phyloP scores from a whole-genome alignment of 345 rosid genomes.

The Rhodamnia rubescens region DNA sequence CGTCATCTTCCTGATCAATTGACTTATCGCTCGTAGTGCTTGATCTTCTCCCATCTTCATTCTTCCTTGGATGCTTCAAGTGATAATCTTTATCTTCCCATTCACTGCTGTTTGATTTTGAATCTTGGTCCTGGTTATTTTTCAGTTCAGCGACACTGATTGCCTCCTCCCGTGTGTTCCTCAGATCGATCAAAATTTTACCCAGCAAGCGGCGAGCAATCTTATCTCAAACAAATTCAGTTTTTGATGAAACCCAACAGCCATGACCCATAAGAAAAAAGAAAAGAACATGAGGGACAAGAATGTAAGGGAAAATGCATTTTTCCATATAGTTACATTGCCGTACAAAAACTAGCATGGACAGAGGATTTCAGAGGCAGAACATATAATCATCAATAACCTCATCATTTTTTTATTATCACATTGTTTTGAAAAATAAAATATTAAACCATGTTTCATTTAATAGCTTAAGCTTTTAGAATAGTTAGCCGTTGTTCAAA shows the following conservation, averaged over 20 bases:
- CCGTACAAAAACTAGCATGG: not conserved
- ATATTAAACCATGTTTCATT: not conserved
- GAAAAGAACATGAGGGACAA: not conserved
- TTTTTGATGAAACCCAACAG: not conserved
- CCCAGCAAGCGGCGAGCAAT: conserved; percentile 94
- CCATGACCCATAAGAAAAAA: not conserved
- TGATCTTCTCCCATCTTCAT: conserved; percentile 59
- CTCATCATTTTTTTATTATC: not conserved
- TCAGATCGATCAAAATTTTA: conserved; percentile 86
- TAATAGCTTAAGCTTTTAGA: not conserved
- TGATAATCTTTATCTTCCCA: conserved; percentile 47
- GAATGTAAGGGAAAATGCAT: not conserved
- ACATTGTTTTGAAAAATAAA: not conserved
- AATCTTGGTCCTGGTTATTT: conserved; percentile 54
- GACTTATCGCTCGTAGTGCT: conserved; percentile 56
- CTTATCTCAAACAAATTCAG: conserved; percentile 19
- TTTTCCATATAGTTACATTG: not conserved
- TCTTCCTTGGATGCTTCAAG: conserved; percentile 37
- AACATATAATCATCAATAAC: not conserved
- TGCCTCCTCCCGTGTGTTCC: conserved; percentile 98
- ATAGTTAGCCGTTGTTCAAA: not conserved
- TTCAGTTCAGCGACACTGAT: conserved; percentile 76
- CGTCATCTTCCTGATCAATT: conserved; percentile 83
- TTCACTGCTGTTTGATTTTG: conserved; percentile 29
- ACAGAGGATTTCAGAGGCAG: not conserved